Conservation (phyloP, 1,139 yeast species). For the Saccharomyces hybrid region DNA sequence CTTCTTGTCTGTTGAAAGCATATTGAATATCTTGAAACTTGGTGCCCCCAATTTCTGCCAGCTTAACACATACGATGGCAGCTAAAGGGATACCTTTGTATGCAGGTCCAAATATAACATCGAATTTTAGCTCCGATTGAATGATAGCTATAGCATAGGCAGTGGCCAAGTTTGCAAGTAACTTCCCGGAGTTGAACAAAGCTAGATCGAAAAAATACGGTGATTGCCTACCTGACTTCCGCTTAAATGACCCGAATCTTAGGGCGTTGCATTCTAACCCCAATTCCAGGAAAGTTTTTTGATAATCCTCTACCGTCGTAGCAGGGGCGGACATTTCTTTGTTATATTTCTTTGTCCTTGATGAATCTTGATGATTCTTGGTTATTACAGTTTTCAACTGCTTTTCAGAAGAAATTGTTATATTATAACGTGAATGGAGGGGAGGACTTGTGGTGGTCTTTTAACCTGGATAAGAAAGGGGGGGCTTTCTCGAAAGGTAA, state of each 20-base stretch:
- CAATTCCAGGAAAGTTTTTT: conserved; percentile 48
- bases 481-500: background rate
- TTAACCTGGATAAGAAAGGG: background rate
- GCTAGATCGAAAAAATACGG: conserved; percentile 97
- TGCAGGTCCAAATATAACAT: conserved; percentile 92
- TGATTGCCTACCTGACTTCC: conserved; percentile 88
- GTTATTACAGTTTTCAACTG: too few relatives aligned
- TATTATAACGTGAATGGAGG: too few relatives aligned
- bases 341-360: background rate
- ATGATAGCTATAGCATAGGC: conserved; percentile 87
- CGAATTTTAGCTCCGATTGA: conserved; percentile 64
- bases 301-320: conserved; percentile 39
- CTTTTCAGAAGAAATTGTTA: too few relatives aligned
- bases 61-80: conserved; percentile 83
- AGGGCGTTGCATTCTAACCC: conserved; percentile 62
- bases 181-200: conserved; percentile 73
- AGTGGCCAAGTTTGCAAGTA: conserved; percentile 69
- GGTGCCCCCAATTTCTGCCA: conserved; percentile 79
- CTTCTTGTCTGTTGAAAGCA: conserved; percentile 80
- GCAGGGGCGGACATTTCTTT: background rate
- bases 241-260: conserved; percentile 77
- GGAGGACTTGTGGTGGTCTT: background rate
- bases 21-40: conserved; percentile 59
- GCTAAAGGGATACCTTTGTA: conserved; percentile 96
- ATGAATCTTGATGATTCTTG: background rate